Conservation (phyloP, 2,329 filamentous ascomycete genomes). For the Moelleriella libera region DNA sequence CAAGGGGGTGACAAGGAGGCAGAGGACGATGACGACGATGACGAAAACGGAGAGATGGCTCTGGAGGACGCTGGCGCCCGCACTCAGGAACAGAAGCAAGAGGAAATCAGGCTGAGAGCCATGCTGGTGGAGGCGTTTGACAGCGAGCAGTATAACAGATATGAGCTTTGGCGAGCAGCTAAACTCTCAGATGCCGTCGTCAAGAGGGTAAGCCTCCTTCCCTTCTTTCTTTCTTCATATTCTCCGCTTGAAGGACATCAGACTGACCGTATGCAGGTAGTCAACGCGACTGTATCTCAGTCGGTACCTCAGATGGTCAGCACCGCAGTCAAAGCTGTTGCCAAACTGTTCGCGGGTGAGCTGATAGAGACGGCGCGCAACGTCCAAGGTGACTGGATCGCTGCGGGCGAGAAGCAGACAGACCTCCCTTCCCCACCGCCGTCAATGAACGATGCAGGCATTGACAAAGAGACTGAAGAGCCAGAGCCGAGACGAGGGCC, state of each 20-base stretch:
- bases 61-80: constrained; percentile 44
- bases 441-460: constrained; percentile 15
- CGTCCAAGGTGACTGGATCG: constrained; percentile 59
- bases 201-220: constrained; percentile 37
- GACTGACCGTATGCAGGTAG: constrained; percentile 32
- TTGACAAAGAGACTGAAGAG: constrained; percentile 15
- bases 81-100: constrained; percentile 54
- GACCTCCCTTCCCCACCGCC: constrained; percentile 31
- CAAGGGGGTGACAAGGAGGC: constrained; percentile 29
- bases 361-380: constrained; percentile 58
- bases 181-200: constrained; percentile 57
- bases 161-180: constrained; percentile 55
- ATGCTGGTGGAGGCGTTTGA: constrained; percentile 54
- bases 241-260: not conserved
- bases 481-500: constrained; percentile 32
- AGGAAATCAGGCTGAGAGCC: constrained; percentile 40
- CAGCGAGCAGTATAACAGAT: constrained; percentile 52
- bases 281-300: constrained; percentile 70
- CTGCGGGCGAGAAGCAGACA: constrained; percentile 41
- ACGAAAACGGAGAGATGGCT: constrained; percentile 40
- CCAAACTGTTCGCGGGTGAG: constrained; percentile 65
- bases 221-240: not conserved
- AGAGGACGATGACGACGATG: constrained; percentile 44
- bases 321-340: constrained; percentile 60
- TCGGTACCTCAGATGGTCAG: constrained; percentile 62